phyloP scores from a whole-genome alignment of 1,139 yeast species.

The Nakaseomyces nivariensis region DNA sequence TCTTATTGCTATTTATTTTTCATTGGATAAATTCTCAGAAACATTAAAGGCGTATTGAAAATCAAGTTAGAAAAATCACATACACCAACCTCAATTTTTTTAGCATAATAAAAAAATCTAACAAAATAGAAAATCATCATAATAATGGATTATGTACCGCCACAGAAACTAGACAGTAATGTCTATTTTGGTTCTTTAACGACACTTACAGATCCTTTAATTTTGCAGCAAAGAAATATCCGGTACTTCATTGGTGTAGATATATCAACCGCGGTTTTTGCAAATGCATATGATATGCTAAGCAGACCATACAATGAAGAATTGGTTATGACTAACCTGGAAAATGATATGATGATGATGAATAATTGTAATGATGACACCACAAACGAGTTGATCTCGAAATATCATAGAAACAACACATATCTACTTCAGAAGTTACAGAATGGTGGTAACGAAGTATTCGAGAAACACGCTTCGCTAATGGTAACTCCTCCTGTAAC shows the following conservation, averaged over 20 bases:
- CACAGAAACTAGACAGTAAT: conserved; percentile 27
- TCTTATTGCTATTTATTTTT: no score
- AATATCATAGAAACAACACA: conserved; percentile 11
- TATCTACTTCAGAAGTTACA: conserved; percentile 6
- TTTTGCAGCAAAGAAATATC: conserved; percentile 17
- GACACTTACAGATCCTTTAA: conserved; percentile 27
- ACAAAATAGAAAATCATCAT: background rate
- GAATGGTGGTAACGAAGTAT: background rate
- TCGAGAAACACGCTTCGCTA: background rate
- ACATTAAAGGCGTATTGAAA: no score
- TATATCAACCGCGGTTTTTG: conserved; percentile 20
- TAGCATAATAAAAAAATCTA: no score
- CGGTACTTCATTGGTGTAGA: conserved; percentile 23
- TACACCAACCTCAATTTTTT: no score
- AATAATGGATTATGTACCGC: conserved; percentile 8
- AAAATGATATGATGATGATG: conserved; percentile 9
- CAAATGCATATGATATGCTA: conserved; percentile 23
- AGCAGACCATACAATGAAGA: conserved; percentile 14
- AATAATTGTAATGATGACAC: background rate
- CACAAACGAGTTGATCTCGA: conserved; percentile 4
- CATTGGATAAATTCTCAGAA: no score
- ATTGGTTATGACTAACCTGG: conserved; percentile 19
- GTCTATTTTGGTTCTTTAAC: conserved; percentile 32
- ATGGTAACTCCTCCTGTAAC: conserved; percentile 1
- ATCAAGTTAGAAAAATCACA: no score